phyloP scores from a whole-genome alignment of 1,284 basidiomycete species.

The Heterobasidion irregulare region DNA sequence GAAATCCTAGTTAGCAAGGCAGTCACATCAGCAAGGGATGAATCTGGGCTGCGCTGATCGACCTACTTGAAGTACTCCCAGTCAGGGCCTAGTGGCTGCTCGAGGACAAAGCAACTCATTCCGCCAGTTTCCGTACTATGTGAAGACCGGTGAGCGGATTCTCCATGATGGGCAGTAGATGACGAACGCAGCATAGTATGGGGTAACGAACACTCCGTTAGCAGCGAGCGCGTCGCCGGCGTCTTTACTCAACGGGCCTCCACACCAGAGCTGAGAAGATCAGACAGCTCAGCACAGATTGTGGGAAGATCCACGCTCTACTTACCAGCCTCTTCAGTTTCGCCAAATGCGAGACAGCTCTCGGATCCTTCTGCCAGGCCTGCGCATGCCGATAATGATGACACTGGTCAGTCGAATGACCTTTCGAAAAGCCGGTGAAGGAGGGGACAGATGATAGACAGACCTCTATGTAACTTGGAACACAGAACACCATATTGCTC shows the following conservation, averaged over 20 bases:
- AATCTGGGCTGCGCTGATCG: too few species aligned
- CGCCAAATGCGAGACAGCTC: background rate
- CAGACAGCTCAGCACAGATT: background rate
- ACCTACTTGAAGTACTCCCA: too few species aligned
- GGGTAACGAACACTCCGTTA: too few species aligned
- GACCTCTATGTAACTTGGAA: background rate
- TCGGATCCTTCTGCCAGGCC: background rate
- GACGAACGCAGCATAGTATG: too few species aligned
- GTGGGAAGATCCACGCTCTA: background rate
- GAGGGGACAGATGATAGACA: too few species aligned
- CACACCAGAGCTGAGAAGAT: constrained; percentile 10
- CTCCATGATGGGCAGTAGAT: too few species aligned
- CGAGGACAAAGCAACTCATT: too few species aligned
- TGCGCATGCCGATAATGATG: background rate
- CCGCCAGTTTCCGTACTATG: too few species aligned
- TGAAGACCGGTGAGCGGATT: too few species aligned
- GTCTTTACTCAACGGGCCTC: constrained; percentile 12
- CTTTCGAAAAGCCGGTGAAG: background rate
- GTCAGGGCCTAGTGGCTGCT: too few species aligned
- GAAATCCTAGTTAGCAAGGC: too few species aligned
- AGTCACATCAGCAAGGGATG: too few species aligned
- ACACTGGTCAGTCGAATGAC: background rate
- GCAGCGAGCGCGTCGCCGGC: constrained; percentile 9
- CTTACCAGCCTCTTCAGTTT: constrained; percentile 12
- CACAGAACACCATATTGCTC: background rate